Base-by-base conservation (phyloP, 352 stramenopile genomes). In the Globisporangium emineosum region DNA sequence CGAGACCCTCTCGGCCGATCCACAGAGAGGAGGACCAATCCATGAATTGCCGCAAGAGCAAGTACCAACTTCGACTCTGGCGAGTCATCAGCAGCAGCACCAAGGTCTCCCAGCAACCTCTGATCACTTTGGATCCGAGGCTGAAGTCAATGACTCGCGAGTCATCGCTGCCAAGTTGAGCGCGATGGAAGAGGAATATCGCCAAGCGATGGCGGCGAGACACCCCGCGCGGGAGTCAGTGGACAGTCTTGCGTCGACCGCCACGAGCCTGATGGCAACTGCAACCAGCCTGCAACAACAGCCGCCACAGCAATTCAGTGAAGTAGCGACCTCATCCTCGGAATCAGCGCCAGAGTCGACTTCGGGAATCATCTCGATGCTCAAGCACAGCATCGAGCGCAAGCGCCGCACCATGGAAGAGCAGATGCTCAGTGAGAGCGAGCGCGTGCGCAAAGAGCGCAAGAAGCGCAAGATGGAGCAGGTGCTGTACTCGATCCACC, bases 391-490 rank as follows among this genome's bases (percentile, higher is more conserved):
- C 59, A 74, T 85, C 43, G 78, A 84, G 29, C 73, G 74, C 61
- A 84, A 84, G 64, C 67, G 70, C 1, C 71, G 78, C 6, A 78
- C 69, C 15, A 68, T 77, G 13, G 78, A 84, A 40, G 75, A 82
- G 65, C 71, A 79, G 49, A 67, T 76, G 61, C 58, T 84, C 53
- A 80, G 77, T 45, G 78, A 87, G 61, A 87, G 74, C 59, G 76
- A 74, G 58, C 78, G 78, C 40, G 78, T 87, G 27, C 71, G 78
- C 2, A 83, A 75, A 32, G 78, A 87, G 55, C 71, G 78, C 33
- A 87, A 87, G 67, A 87, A 87, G 65, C 67, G 73, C 25, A 84
- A 84, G 60, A 81, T 83, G 76, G 78, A 87, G 65, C 76, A 83
- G 45, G 72, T 71, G 32, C 57, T 87, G 30, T 65, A 72, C 35